A percentile compares a stretch with the other conserved stretches of the same genome.
Conservation (phyloP, 1,284 basidiomycete species). For the Naganishia liquefaciens region DNA sequence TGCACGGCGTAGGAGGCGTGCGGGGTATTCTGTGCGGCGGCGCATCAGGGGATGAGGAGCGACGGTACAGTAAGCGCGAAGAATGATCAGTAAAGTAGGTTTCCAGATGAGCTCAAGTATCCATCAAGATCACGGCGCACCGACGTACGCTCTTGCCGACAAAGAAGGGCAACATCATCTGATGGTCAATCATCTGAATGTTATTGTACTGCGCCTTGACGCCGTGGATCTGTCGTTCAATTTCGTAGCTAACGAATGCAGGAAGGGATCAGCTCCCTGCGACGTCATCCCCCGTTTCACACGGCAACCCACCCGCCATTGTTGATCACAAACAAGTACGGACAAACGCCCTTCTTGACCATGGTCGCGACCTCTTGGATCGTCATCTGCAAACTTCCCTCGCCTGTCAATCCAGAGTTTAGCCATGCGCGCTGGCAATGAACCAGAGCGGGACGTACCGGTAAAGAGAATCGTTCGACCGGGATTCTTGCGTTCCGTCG, state of each 20-base stretch:
- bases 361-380: conserved; percentile 55
- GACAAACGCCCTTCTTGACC: conserved; percentile 53
- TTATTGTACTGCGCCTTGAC: conserved; percentile 55
- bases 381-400: conserved; percentile 55
- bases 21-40: conserved; percentile 35
- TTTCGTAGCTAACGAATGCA: conserved; percentile 30
- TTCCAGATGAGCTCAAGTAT: neutral
- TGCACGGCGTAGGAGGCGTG: conserved; percentile 47
- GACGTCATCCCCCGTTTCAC: neutral
- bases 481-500: conserved; percentile 63
- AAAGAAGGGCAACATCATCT: conserved; percentile 50
- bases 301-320: conserved; percentile 77
- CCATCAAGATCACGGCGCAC: neutral
- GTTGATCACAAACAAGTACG: conserved; percentile 67
- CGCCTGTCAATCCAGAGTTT: neutral
- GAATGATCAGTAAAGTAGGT: too few relatives aligned
- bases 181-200: conserved; percentile 53
- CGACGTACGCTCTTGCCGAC: conserved; percentile 38
- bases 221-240: conserved; percentile 46
- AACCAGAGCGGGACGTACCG: conserved; percentile 59
- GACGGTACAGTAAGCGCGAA: neutral
- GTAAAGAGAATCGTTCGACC: conserved; percentile 77
- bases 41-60: neutral
- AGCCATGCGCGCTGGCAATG: neutral
- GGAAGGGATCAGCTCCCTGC: neutral